A percentile compares a stretch with the other conserved stretches of the same genome.
phyloP scores from a whole-genome alignment of 495 filamentous ascomycete species.

The Penicillium mononematosum region DNA sequence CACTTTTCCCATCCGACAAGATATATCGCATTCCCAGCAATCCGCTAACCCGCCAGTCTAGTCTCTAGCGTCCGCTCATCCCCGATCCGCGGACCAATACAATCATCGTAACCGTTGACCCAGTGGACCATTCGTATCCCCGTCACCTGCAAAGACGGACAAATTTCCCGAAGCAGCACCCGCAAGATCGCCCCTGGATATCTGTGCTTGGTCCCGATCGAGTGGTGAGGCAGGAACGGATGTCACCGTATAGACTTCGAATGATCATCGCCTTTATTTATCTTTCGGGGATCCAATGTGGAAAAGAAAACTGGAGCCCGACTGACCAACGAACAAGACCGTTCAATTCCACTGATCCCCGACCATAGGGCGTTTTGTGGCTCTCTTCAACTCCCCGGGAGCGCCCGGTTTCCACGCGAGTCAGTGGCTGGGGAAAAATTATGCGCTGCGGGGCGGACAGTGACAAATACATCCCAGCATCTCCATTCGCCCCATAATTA shows the following conservation, averaged over 20 bases:
- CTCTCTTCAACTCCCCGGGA: slow-evolving; percentile 12
- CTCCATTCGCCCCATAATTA: not conserved
- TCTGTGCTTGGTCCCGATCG: slow-evolving; percentile 21
- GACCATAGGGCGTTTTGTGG: slow-evolving; percentile 9
- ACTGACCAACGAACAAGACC: not conserved
- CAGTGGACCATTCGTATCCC: not conserved
- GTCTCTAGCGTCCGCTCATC: slow-evolving; percentile 6
- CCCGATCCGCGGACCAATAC: slow-evolving; percentile 12
- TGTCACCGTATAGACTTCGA: slow-evolving; percentile 16
- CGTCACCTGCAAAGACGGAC: slow-evolving; percentile 23
- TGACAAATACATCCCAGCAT: slow-evolving; percentile 6
- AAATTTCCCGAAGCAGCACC: slow-evolving; percentile 28
- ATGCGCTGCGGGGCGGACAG: not conserved
- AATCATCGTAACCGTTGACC: not conserved
- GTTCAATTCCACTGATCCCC: not conserved
- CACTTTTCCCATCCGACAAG: not conserved
- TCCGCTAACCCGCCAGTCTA: slow-evolving; percentile 1
- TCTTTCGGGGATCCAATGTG: slow-evolving; percentile 1
- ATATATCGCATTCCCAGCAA: slow-evolving; percentile 9
- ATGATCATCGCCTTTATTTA: slow-evolving; percentile 1
- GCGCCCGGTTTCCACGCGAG: slow-evolving; percentile 25
- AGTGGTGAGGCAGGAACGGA: slow-evolving; percentile 21
- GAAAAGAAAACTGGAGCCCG: not conserved
- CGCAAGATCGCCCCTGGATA: slow-evolving; percentile 25
- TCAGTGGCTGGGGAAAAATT: slow-evolving; percentile 18